Base-by-base conservation (phyloP, 169 alveolate species). In the Amoebophrya sp. region DNA sequence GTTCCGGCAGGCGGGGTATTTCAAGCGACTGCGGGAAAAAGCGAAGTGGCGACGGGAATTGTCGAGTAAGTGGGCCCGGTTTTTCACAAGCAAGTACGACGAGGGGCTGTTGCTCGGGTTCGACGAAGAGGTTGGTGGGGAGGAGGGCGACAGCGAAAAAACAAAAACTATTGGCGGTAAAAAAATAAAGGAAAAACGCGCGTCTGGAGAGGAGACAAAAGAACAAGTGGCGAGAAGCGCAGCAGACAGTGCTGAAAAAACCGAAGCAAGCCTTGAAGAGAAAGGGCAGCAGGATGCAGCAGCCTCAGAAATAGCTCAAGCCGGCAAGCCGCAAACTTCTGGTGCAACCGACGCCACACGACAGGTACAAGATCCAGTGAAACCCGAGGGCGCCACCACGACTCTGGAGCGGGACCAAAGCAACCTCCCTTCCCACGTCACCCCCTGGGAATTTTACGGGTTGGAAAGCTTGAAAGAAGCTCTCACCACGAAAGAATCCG, bases 1-100 rank as follows among this genome's bases (percentile, higher is more conserved):
- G 35, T 1, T 66, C 10, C 83, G 32, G 35, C 83, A 66, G 35
- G 83, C 83, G 39, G 83, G 83, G 7, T 66, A 66, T 25, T 66
- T 66, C 32, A 66, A 66, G 35, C 83, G 83, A 25, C 35, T 66
- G 83, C 83, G 83, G 83, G 83, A 66, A 25, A 66, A 66, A 66
- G 32, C 83, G 83, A 66, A 66, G 83, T 66, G 83, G 83, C 83
- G 83, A 0, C 1, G 32, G 35, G 35, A 66, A 25, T 25, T 66
- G 10, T 66, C 83, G 39, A 0, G 10, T 0, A 66, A 66, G 35
- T 66, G 83, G 83, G 83, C 83, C 1, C 83, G 83, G 83, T 66
- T 66, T 25, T 12, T 25, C 35, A 25, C 32, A 1, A 1, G 10
- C 1, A 25, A 2, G 32, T 66, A 66, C 32, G 83, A 66, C 83